phyloP scores from a whole-genome alignment of 2,329 filamentous ascomycete genomes.

The Corinectria fuckeliana region DNA sequence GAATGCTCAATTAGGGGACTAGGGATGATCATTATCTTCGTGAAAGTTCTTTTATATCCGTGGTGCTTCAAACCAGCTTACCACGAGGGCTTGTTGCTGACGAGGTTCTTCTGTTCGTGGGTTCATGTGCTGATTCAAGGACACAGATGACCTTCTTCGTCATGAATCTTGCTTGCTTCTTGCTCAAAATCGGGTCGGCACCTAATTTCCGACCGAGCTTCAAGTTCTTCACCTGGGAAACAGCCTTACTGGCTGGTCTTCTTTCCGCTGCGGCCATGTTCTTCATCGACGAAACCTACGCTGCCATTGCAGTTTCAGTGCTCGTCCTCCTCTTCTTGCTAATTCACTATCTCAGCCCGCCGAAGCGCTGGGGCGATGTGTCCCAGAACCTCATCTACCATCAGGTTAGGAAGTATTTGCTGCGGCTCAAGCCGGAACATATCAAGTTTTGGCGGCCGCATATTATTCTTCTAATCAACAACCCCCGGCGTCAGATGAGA shows the following conservation, averaged over 20 bases:
- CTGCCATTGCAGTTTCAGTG: slow-evolving; percentile 74
- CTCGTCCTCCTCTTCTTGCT: slow-evolving; percentile 80
- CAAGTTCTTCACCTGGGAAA: slow-evolving; percentile 88
- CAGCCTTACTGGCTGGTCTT: slow-evolving; percentile 76
- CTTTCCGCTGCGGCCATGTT: slow-evolving; percentile 85
- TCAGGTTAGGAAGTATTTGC: slow-evolving; percentile 85
- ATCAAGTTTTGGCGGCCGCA: slow-evolving; percentile 95
- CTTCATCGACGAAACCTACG: slow-evolving; percentile 85
- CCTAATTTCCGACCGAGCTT: slow-evolving; percentile 90
- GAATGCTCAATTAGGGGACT: no score
- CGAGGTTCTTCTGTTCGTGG: neutral
- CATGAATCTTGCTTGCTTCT: slow-evolving; percentile 85
- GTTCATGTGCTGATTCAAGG: slow-evolving; percentile 57
- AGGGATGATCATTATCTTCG: no score
- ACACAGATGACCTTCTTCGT: slow-evolving; percentile 87
- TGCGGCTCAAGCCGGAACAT: slow-evolving; percentile 84
- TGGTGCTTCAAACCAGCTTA: no score
- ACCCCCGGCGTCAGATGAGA: slow-evolving; percentile 80
- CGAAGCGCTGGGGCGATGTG: slow-evolving; percentile 90
- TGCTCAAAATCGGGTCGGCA: slow-evolving; percentile 85
- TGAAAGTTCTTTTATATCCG: neutral
- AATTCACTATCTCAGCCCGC: slow-evolving; percentile 85
- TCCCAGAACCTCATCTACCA: slow-evolving; percentile 86
- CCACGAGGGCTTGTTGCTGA: neutral
- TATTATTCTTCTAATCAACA: slow-evolving; percentile 82